Conservation (phyloP, 2,329 filamentous ascomycete genomes). For the Gaeumannomyces tritici region DNA sequence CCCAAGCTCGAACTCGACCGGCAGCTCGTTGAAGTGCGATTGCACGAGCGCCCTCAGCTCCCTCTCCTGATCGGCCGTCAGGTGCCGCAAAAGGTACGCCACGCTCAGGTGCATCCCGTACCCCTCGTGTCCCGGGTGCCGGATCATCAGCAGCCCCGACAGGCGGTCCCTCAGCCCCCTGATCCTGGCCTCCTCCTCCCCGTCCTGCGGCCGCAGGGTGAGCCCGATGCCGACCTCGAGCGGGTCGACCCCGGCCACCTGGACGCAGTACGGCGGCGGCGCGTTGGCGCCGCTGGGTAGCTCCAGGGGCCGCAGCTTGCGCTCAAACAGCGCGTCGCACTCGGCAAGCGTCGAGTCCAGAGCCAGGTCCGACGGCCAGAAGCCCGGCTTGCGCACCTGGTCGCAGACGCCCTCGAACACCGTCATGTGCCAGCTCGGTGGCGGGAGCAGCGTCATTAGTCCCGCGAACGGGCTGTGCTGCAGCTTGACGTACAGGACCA, state of each 20-base stretch:
- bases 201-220: conserved; percentile 4
- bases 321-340: conserved; percentile 9
- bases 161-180: conserved; percentile 12
- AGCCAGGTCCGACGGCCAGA: conserved; percentile 13
- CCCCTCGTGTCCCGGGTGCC: conserved; percentile 9
- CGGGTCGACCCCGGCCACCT: conserved; percentile 9
- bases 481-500: conserved; percentile 11
- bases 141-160: conserved; percentile 9
- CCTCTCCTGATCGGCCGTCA: conserved; percentile 7
- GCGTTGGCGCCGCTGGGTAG: neutral
- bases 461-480: conserved; percentile 7
- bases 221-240: conserved; percentile 11
- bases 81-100: conserved; percentile 14
- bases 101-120: conserved; percentile 16
- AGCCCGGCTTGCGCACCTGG: conserved; percentile 10
- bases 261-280: conserved; percentile 12
- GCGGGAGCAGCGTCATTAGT: conserved; percentile 13
- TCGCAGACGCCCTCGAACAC: conserved; percentile 18
- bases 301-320: conserved; percentile 10
- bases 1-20: conserved; percentile 12
- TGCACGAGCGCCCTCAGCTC: conserved; percentile 9
- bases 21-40: conserved; percentile 8
- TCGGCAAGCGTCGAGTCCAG: conserved; percentile 8
- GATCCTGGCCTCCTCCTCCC: conserved; percentile 8
- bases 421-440: conserved; percentile 18